Conservation (phyloP, 371 early-diverging fungal species). For the Apophysomyces sp. region DNA sequence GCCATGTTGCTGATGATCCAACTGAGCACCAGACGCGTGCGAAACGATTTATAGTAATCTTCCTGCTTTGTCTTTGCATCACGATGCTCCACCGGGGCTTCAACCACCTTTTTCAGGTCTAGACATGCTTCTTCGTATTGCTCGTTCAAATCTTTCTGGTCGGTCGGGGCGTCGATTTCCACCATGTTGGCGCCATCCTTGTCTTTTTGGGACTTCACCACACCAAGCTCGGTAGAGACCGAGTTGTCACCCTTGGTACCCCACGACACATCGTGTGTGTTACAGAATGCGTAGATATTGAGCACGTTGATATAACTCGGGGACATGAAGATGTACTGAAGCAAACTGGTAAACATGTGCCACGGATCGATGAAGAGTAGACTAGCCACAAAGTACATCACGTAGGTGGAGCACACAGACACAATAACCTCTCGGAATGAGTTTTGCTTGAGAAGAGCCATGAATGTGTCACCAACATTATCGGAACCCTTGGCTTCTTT, state of each 20-base stretch:
- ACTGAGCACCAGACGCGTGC: constrained; percentile 74
- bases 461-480: not conserved
- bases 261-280: constrained; percentile 90
- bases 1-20: constrained; percentile 84
- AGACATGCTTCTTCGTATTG: constrained; percentile 66
- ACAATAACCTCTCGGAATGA: constrained; percentile 78
- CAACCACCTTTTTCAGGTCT: constrained; percentile 41
- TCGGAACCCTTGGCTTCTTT: constrained; percentile 18
- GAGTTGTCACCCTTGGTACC: constrained; percentile 88
- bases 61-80: constrained; percentile 79
- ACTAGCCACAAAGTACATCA: constrained; percentile 77
- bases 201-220: constrained; percentile 47
- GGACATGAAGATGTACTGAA: constrained; percentile 84
- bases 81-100: constrained; percentile 53
- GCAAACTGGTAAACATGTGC: constrained; percentile 90
- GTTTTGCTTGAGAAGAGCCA: constrained; percentile 29
- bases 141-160: constrained; percentile 61
- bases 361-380: constrained; percentile 84
- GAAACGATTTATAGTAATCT: constrained; percentile 83
- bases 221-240: constrained; percentile 50
- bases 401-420: constrained; percentile 80
- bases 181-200: constrained; percentile 53
- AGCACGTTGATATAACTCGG: constrained; percentile 89
- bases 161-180: constrained; percentile 67
- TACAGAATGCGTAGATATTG: constrained; percentile 89